Evolutionary conservation across 805 yeast genomes (phyloP), one percentile per base, ranked within the genome.

Genomic region (Scheffersomyces spartinae): DNA sequence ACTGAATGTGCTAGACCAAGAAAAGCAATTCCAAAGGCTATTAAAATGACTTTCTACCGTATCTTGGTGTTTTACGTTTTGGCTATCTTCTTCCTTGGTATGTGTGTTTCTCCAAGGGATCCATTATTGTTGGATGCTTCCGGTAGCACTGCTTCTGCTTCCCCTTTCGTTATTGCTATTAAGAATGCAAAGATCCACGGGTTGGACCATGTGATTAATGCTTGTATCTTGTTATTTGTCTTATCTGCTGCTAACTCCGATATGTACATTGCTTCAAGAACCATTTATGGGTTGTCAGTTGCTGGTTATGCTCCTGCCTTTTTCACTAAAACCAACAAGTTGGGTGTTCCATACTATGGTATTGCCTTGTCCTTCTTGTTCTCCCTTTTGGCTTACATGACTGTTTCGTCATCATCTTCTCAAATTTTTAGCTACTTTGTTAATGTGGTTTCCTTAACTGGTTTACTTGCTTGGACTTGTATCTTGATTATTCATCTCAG

Each of bases 101-200:
- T 75, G 71, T 62, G 74, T 45, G 86, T 78, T 29, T 66, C 81
- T 18, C 68, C 68, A 31, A 60, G 59, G 34, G 74, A 73, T 43
- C 62, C 66, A 20, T 37, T 50, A 24, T 58, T 78, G 33, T 50
- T 68, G 37, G 43, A 49, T 28, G 73, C 74, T 9, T 63, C 71
- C 10, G 64, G 71, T 26, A 59, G 61, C 21, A 55, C 63, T 21
- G 84, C 86, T 3, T 65, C 77, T 20, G 85, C 88, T 12, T 78
- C 91, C 9, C 94, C 94, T 20, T 82, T 81, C 42, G 86, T 81
- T 27, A 74, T 81, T 42, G 94, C 94, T 24, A 75, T 82, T 42
- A 67, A 67, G 34, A 68, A 66, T 37, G 80, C 84, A 10, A 49
- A 62, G 11, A 80, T 82, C 34, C 40, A 47, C 6, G 86, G 71